These are phyloP conservation scores for Pseudevernia furfuracea DNA, from an alignment of 495 filamentous ascomycete species.

Conservation along the genomic window DNA sequence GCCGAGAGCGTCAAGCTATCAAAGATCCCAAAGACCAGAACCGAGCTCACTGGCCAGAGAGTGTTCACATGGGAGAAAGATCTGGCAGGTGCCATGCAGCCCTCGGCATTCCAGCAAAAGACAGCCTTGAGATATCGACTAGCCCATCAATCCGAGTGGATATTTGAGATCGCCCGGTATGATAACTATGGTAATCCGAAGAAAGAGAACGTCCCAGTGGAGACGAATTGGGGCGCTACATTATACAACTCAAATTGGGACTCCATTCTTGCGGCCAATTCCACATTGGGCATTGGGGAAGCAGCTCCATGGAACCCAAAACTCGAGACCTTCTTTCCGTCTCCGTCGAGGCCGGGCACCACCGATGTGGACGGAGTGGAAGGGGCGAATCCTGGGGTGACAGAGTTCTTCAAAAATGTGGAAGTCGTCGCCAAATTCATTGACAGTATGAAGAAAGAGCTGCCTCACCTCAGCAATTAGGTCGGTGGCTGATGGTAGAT, in stretches of 20 bases:
- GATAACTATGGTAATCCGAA: constrained; percentile 38
- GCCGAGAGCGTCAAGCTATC: constrained; percentile 19
- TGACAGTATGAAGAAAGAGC: constrained; percentile 19
- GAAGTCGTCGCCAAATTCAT: constrained; percentile 30
- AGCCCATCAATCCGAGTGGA: constrained; percentile 39
- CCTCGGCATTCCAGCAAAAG: constrained; percentile 41
- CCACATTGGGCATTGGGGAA: constrained; percentile 30
- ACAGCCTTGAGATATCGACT: constrained; percentile 43
- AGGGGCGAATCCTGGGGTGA: constrained; percentile 4
- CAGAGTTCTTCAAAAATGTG: constrained; percentile 33
- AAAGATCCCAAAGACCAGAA: background rate
- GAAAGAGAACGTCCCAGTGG: constrained; percentile 6
- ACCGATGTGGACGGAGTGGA: background rate
- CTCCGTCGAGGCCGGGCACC: constrained; percentile 21
- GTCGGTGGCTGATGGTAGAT: background rate
- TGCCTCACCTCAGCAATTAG: constrained; percentile 3
- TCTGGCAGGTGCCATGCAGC: constrained; percentile 11
- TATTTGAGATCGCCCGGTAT: constrained; percentile 50
- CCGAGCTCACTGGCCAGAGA: constrained; percentile 11
- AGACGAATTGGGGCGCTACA: constrained; percentile 38
- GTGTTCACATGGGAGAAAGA: constrained; percentile 18
- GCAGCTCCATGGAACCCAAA: constrained; percentile 35
- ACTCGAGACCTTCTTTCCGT: constrained; percentile 43
- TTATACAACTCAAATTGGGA: constrained; percentile 50
- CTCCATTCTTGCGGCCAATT: constrained; percentile 31